phyloP scores from a whole-genome alignment of 805 yeast species.

The Cyberlindnera lachancei region DNA sequence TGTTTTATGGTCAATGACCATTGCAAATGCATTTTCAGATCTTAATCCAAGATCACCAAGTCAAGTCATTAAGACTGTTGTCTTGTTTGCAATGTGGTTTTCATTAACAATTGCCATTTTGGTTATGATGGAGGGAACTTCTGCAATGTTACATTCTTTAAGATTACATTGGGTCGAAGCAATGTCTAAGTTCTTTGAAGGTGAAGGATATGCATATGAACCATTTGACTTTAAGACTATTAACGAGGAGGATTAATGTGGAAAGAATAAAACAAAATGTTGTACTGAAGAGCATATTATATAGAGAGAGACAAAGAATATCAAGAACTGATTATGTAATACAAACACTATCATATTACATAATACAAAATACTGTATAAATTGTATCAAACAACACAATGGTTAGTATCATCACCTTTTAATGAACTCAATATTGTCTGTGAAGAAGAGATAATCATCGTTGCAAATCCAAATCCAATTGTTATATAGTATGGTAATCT shows the following conservation, averaged over 20 bases:
- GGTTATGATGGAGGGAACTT: slow-evolving; percentile 97
- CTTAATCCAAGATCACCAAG: slow-evolving; percentile 37
- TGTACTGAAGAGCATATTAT: too few relatives aligned
- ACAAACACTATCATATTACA: too few relatives aligned
- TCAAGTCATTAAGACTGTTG: slow-evolving; percentile 69
- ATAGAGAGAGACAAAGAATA: not conserved
- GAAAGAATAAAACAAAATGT: too few relatives aligned
- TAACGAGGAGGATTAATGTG: slow-evolving; percentile 1
- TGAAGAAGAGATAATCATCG: slow-evolving; percentile 74
- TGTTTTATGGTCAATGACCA: slow-evolving; percentile 96
- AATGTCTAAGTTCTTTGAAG: slow-evolving; percentile 96
- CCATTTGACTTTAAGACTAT: slow-evolving; percentile 68
- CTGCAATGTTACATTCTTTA: slow-evolving; percentile 97
- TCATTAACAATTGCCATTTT: slow-evolving; percentile 81
- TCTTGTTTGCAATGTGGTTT: slow-evolving; percentile 93
- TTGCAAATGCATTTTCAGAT: slow-evolving; percentile 64
- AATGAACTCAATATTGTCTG: slow-evolving; percentile 50
- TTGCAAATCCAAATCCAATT: slow-evolving; percentile 61
- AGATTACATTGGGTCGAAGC: slow-evolving; percentile 99
- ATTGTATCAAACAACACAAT: slow-evolving; percentile 17
- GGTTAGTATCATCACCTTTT: slow-evolving; percentile 10
- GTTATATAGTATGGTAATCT: slow-evolving; percentile 55
- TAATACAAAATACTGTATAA: too few relatives aligned
- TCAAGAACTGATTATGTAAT: too few relatives aligned
- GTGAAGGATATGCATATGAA: slow-evolving; percentile 86